A percentile compares a stretch with the other conserved stretches of the same genome.
phyloP scores from a whole-genome alignment of 331 rosid genomes.

The Rhamnella rubrinervis region DNA sequence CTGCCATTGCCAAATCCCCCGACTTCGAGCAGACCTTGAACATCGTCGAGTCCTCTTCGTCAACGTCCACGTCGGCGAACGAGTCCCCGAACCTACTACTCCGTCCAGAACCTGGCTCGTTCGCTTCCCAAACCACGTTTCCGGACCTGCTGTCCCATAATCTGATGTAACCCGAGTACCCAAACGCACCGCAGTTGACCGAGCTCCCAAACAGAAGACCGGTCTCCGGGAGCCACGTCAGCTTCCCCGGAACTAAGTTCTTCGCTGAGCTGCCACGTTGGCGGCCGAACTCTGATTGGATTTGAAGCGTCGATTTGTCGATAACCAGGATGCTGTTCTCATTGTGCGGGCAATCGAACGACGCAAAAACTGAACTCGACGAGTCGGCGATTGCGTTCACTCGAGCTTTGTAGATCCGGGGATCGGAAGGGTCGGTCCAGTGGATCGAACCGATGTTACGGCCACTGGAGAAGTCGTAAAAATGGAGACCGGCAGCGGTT shows the following conservation, averaged over 20 bases:
- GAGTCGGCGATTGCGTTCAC: constrained; percentile 63
- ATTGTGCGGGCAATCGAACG: constrained; percentile 62
- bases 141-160: constrained; percentile 79
- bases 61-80: constrained; percentile 64
- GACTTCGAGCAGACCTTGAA: constrained; percentile 82
- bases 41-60: constrained; percentile 49
- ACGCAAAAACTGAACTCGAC: constrained; percentile 46
- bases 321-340: constrained; percentile 71
- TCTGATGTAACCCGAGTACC: constrained; percentile 71
- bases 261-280: constrained; percentile 73
- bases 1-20: constrained; percentile 89
- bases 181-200: constrained; percentile 62
- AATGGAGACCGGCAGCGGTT: constrained; percentile 62
- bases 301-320: constrained; percentile 60
- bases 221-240: constrained; percentile 61
- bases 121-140: constrained; percentile 74
- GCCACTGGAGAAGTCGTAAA: constrained; percentile 65
- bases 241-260: constrained; percentile 52
- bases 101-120: constrained; percentile 81
- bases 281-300: constrained; percentile 49
- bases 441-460: constrained; percentile 63
- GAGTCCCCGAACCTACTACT: constrained; percentile 83
- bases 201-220: constrained; percentile 58
- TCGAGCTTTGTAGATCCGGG: constrained; percentile 78
- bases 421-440: constrained; percentile 76